Conservation (phyloP, 73 alveolate species). For the Paraurostyla sp. region DNA sequence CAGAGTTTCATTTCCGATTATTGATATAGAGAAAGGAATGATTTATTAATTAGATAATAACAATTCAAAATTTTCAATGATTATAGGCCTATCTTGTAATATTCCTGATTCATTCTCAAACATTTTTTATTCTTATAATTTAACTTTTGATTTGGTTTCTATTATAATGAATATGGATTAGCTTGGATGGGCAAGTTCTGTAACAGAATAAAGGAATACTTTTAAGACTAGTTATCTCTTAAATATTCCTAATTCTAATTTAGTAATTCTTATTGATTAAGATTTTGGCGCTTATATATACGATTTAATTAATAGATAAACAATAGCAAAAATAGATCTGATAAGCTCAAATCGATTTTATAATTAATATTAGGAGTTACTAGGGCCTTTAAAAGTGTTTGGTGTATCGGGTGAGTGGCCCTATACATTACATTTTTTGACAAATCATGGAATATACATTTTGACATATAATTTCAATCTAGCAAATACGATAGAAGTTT, state of each 20-base stretch:
- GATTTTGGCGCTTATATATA: slow-evolving; percentile 2
- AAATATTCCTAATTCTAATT: background rate
- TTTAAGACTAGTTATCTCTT: background rate
- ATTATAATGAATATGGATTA: background rate
- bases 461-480: too few species aligned
- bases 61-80: background rate
- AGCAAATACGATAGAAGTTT: too few species aligned
- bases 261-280: background rate
- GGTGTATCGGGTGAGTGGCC: too few species aligned
- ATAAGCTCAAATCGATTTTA: background rate
- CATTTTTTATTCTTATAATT: background rate
- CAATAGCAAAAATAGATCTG: background rate
- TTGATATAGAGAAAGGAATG: background rate
- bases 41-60: background rate
- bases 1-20: slow-evolving; percentile 1
- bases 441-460: too few species aligned
- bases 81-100: background rate
- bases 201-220: background rate
- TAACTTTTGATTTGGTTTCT: background rate
- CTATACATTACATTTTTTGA: too few species aligned
- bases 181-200: background rate
- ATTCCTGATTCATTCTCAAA: slow-evolving; percentile 21
- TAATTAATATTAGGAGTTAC: background rate
- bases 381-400: background rate
- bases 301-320: background rate